Evolutionary conservation across 108 stramenopile species (phyloP).

Genomic region (Skeletonema tropicum): DNA sequence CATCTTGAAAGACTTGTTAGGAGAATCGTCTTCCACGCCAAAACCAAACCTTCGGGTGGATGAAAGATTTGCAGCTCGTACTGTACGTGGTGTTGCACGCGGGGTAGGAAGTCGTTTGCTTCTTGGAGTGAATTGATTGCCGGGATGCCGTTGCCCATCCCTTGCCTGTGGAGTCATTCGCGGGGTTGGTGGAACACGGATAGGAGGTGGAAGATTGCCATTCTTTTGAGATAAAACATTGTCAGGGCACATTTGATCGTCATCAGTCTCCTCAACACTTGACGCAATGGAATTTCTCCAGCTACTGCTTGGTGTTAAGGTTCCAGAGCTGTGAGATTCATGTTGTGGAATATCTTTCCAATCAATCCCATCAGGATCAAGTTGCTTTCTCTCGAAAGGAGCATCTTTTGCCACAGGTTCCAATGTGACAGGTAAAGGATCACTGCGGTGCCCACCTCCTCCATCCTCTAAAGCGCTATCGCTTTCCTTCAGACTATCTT

Average conservation of each 20-base stretch:
- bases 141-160: background rate
- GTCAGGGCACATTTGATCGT: background rate
- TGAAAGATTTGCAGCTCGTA: slow-evolving; percentile 1
- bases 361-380: slow-evolving; percentile 30
- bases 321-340: background rate
- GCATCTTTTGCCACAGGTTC: slow-evolving; percentile 7
- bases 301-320: background rate
- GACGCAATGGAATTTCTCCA: background rate
- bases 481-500: slow-evolving; percentile 4
- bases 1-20: background rate
- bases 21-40: background rate
- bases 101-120: background rate
- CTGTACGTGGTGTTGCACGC: background rate
- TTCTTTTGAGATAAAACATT: background rate
- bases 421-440: slow-evolving; percentile 11
- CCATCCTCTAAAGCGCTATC: slow-evolving; percentile 7
- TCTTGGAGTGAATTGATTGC: background rate
- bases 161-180: background rate
- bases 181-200: background rate
- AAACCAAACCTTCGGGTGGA: background rate
- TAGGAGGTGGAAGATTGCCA: background rate
- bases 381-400: slow-evolving; percentile 1
- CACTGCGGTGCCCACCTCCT: background rate
- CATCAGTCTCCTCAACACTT: background rate
- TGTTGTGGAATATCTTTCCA: slow-evolving; percentile 18